Base-by-base conservation (phyloP, 345 rosid genomes). In the Arabidopsis suecica region DNA sequence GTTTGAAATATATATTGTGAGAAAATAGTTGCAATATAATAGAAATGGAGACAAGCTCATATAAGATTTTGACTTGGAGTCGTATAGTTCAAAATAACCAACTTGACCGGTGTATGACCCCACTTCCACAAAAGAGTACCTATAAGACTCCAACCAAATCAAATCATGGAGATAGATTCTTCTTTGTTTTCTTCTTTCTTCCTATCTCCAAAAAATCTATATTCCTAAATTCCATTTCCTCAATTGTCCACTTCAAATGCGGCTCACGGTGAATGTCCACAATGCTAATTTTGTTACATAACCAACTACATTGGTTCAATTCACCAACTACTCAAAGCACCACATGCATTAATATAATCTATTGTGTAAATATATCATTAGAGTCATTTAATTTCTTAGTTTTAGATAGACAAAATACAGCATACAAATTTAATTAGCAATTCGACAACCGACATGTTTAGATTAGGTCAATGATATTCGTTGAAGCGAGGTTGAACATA, bases 111-210 rank as follows among this genome's bases (percentile, higher is more conserved):
- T 69, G 65, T 69, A 28, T 64, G 71, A 69, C 75, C 79, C 78
- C 61, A 48, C 68, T 47, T 71, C 23, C 48, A 64, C 58, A 55
- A 25, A 61, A 71, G 61, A 77, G 71, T 44, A 63, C 63, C 62
- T 32, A 64, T 32, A 49, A 54, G 53, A 69, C 75, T 76, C 71
- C 75, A 55, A 62, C 65, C 34, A 58, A 58, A 65, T 49, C 49
- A 72, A 42, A 72, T 78, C 63, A 63, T 47, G 58, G 22, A 71
- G 72, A 77, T 71, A 71, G 63, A 77, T 77, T 71, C 72, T 69
- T 69, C 79, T 61, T 32, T 49, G 68, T 59, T 68, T 50, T 48
- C 60, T 74, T 60, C 74, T 68, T 41, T 59, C 48, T 60, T 45
- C 68, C n/a, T 48, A 48, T 48, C 44, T 61, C 48, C 40, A 50